These are phyloP conservation scores for Olyra latifolia DNA, from an alignment of 176 grass and related monocot genomes.

Conservation along the genomic window DNA sequence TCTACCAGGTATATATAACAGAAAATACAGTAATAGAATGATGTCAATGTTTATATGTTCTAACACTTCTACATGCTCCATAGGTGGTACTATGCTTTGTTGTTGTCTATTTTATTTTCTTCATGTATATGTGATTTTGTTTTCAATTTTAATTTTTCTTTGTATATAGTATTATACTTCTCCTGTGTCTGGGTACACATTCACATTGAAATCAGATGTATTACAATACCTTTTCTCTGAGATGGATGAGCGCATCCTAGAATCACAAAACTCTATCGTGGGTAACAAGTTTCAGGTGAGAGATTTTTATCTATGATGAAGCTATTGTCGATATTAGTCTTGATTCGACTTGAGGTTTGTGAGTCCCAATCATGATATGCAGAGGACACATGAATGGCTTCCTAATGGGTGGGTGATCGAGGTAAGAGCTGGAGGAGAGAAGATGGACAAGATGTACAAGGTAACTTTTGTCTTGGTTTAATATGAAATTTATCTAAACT, in stretches of 20 bases:
- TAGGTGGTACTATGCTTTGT: not conserved
- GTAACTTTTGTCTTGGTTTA: not conserved
- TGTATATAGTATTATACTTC: slow-evolving; percentile 42
- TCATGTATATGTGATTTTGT: not conserved
- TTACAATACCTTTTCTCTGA: slow-evolving; percentile 36
- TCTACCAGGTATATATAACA: slow-evolving; percentile 32
- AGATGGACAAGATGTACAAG: slow-evolving; percentile 50
- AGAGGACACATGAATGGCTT: slow-evolving; percentile 38
- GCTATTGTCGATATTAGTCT: not conserved
- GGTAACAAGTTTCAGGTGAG: slow-evolving; percentile 10
- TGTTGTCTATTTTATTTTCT: not conserved
- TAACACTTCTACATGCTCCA: not conserved
- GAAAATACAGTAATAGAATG: not conserved
- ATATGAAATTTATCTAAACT: not conserved
- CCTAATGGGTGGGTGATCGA: slow-evolving; percentile 48
- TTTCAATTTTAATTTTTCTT: not conserved
- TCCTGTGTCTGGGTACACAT: slow-evolving; percentile 27
- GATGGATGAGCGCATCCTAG: slow-evolving; percentile 22
- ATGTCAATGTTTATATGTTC: not conserved
- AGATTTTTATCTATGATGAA: not conserved
- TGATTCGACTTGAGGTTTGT: not conserved
- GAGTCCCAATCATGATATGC: not conserved
- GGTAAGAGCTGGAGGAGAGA: slow-evolving; percentile 39
- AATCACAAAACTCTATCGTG: not conserved
- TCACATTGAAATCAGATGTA: slow-evolving; percentile 31